These are phyloP conservation scores for Xylariaceae sp. DNA, from an alignment of 2,329 filamentous ascomycete species.

Conservation along the genomic window DNA sequence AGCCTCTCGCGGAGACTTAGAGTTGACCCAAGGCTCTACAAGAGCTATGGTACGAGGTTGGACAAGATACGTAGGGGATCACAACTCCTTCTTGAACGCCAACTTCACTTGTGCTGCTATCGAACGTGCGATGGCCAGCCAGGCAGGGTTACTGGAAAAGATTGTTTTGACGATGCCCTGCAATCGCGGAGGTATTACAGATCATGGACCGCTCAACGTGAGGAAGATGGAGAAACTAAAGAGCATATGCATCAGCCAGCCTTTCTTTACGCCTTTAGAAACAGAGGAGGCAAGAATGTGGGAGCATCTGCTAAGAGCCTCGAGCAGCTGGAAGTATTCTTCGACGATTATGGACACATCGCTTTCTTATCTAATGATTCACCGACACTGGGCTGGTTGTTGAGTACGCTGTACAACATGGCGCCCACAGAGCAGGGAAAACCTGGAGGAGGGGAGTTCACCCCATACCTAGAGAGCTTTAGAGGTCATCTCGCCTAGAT, in stretches of 20 bases:
- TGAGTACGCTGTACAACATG: neutral
- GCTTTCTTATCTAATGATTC: neutral
- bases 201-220: constrained; percentile 5
- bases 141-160: constrained; percentile 9
- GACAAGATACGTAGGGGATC: constrained; percentile 1
- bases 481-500: neutral
- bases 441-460: neutral
- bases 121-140: constrained; percentile 3
- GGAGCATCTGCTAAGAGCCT: constrained; percentile 13
- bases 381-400: constrained; percentile 2
- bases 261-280: constrained; percentile 4
- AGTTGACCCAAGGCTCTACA: constrained; percentile 9
- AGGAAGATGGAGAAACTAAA: constrained; percentile 1
- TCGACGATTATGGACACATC: constrained; percentile 1
- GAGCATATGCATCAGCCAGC: constrained; percentile 6
- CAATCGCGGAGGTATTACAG: neutral
- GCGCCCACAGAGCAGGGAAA: too few species aligned
- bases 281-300: neutral
- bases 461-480: constrained; percentile 4
- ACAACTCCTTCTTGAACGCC: too few species aligned
- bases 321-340: constrained; percentile 16
- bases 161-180: constrained; percentile 1
- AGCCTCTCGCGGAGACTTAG: neutral
- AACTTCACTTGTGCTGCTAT: constrained; percentile 2
- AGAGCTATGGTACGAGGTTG: constrained; percentile 16